Conservation (phyloP, 2,329 filamentous ascomycete species). For the Colletotrichum sublineola region DNA sequence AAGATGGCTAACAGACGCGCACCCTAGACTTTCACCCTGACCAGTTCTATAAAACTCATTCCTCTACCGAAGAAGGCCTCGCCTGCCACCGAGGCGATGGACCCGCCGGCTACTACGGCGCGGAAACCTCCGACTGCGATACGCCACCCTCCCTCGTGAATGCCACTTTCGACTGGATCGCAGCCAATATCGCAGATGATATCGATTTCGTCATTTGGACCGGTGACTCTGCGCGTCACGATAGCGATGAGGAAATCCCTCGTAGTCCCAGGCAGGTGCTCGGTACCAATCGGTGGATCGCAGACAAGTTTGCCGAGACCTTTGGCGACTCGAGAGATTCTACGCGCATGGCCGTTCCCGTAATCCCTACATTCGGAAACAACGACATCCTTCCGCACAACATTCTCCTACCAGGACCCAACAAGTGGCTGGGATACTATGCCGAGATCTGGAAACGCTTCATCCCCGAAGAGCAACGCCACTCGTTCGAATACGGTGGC, state of each 20-base stretch:
- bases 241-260: constrained; percentile 85
- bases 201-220: constrained; percentile 96
- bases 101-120: constrained; percentile 83
- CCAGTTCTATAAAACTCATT: constrained; percentile 83
- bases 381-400: constrained; percentile 99
- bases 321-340: constrained; percentile 71
- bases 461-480: constrained; percentile 91
- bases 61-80: constrained; percentile 75
- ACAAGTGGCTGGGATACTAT: constrained; percentile 85
- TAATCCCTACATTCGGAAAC: constrained; percentile 93
- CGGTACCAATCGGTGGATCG: constrained; percentile 79
- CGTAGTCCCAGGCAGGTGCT: constrained; percentile 83
- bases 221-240: constrained; percentile 89
- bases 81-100: constrained; percentile 87
- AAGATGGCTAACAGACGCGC: constrained; percentile 21
- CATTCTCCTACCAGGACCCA: constrained; percentile 87
- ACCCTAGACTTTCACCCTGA: constrained; percentile 91
- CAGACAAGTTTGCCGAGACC: constrained; percentile 80
- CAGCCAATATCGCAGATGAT: constrained; percentile 79
- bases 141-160: constrained; percentile 84
- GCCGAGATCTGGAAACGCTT: constrained; percentile 85
- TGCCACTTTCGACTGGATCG: constrained; percentile 91
- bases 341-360: constrained; percentile 78
- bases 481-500: constrained; percentile 91
- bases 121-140: constrained; percentile 91